These are phyloP conservation scores for Cladosporium phlei DNA, from an alignment of 2,329 filamentous ascomycete species.

Conservation along the genomic window DNA sequence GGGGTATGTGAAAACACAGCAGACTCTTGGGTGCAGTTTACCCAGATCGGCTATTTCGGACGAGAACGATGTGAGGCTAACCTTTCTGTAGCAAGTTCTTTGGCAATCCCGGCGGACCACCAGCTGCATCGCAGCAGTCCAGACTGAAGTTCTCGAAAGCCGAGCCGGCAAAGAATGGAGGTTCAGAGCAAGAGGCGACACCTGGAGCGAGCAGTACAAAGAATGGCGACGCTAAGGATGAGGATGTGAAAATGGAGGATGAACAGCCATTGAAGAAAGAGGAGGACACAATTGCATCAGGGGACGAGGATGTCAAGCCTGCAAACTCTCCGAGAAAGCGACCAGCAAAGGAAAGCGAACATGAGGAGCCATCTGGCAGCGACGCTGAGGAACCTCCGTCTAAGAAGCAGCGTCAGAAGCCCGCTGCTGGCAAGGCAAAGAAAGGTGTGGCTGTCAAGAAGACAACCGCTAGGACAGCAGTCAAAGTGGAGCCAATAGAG, in stretches of 20 bases:
- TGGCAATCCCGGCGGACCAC: conserved; percentile 57
- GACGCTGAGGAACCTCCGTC: conserved; percentile 32
- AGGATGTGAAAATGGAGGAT: conserved; percentile 34
- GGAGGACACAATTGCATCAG: conserved; percentile 21
- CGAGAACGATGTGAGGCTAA: not conserved
- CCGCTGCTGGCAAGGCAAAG: conserved; percentile 23
- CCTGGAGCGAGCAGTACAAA: conserved; percentile 9
- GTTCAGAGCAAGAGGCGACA: conserved; percentile 8
- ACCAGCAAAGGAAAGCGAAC: conserved; percentile 19
- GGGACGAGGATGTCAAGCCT: conserved; percentile 18
- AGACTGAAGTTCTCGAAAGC: conserved; percentile 62
- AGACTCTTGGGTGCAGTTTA: conserved; percentile 38
- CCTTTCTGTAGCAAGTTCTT: conserved; percentile 72
- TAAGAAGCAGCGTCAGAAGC: conserved; percentile 32
- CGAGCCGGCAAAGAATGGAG: conserved; percentile 20
- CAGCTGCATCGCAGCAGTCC: conserved; percentile 64
- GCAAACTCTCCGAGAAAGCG: conserved; percentile 28
- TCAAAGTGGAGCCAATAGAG: conserved; percentile 12
- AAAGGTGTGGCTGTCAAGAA: conserved; percentile 24
- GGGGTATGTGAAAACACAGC: conserved; percentile 65
- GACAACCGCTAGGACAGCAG: conserved; percentile 13
- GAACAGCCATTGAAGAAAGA: conserved; percentile 20
- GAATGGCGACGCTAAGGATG: conserved; percentile 26
- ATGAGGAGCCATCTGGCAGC: conserved; percentile 20
- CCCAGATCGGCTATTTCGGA: conserved; percentile 57